phyloP scores from a whole-genome alignment of 495 filamentous ascomycete species.

The Hypoxylon lienhwacheense region DNA sequence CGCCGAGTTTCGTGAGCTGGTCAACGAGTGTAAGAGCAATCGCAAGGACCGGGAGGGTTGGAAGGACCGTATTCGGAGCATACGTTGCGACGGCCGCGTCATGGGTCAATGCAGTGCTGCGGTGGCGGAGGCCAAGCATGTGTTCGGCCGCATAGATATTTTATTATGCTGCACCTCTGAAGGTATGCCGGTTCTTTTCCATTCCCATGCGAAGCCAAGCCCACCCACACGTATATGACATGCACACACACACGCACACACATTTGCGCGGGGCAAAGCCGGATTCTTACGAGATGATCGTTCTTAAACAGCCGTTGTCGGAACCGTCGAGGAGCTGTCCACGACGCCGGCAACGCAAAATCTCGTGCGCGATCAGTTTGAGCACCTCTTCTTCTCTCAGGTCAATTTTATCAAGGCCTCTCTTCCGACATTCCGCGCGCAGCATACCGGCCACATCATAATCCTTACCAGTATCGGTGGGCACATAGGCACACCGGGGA shows the following conservation, averaged over 20 bases:
- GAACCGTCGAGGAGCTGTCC: constrained; percentile 87
- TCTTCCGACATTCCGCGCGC: constrained; percentile 75
- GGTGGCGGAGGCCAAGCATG: constrained; percentile 78
- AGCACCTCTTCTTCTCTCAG: constrained; percentile 90
- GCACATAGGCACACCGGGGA: constrained; percentile 88
- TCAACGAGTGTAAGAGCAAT: constrained; percentile 60
- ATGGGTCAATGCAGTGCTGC: constrained; percentile 73
- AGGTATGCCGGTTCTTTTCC: constrained; percentile 51
- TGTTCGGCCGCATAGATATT: constrained; percentile 87
- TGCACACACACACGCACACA: background rate
- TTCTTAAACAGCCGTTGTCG: constrained; percentile 67
- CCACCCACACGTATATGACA: constrained; percentile 2
- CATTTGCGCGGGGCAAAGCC: constrained; percentile 9
- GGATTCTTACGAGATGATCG: constrained; percentile 21
- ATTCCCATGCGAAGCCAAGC: too few species aligned
- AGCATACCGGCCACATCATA: constrained; percentile 84
- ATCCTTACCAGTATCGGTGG: constrained; percentile 87
- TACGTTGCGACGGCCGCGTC: constrained; percentile 57
- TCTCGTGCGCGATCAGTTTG: constrained; percentile 87
- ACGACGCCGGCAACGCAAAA: constrained; percentile 71
- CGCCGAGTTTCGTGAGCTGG: constrained; percentile 57
- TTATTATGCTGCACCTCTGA: constrained; percentile 85
- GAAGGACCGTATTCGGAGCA: constrained; percentile 59
- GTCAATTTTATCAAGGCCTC: constrained; percentile 93
- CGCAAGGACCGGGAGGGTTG: constrained; percentile 58